phyloP scores from a whole-genome alignment of 2,329 filamentous ascomycete genomes.

The Stagonosporopsis rhizophila region DNA sequence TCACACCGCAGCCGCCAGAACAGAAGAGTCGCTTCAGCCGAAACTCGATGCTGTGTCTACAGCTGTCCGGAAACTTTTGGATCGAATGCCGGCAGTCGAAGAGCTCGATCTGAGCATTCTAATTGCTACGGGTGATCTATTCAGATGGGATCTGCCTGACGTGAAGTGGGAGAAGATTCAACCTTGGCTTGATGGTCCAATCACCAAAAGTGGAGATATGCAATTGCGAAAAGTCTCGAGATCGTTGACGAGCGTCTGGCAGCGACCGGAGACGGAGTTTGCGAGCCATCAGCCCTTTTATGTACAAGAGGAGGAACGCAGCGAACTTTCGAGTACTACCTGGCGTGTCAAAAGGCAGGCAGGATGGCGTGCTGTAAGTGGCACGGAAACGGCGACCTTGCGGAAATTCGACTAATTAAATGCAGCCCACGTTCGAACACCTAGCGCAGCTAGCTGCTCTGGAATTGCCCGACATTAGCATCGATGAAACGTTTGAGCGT shows the following conservation, averaged over 20 bases:
- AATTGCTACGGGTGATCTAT: constrained; percentile 28
- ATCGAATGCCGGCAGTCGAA: constrained; percentile 34
- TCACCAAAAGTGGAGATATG: constrained; percentile 11
- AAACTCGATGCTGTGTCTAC: constrained; percentile 28
- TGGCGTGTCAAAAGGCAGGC: constrained; percentile 29
- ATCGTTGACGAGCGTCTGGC: constrained; percentile 24
- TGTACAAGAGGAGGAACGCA: constrained; percentile 32
- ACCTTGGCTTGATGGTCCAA: constrained; percentile 35
- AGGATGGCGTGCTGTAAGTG: constrained; percentile 28
- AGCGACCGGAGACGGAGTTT: constrained; percentile 4
- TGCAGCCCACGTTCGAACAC: constrained; percentile 21
- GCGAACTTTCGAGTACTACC: not conserved
- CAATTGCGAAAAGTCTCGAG: constrained; percentile 29
- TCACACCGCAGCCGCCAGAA: not conserved
- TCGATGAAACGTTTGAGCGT: constrained; percentile 27
- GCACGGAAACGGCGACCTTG: not conserved
- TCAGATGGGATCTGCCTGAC: constrained; percentile 40
- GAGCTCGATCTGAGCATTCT: constrained; percentile 35
- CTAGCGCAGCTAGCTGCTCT: constrained; percentile 16
- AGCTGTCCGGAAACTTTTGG: constrained; percentile 31
- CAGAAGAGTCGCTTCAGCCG: not conserved
- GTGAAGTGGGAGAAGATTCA: constrained; percentile 33
- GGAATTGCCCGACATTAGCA: constrained; percentile 8
- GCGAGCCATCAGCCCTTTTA: constrained; percentile 25
- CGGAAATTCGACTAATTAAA: constrained; percentile 1